Percentiles rank a stretch among this genome's conserved stretches.
Evolutionary conservation across 2,329 filamentous ascomycete species (phyloP).

Genomic region (Penicillium sumatraense): DNA sequence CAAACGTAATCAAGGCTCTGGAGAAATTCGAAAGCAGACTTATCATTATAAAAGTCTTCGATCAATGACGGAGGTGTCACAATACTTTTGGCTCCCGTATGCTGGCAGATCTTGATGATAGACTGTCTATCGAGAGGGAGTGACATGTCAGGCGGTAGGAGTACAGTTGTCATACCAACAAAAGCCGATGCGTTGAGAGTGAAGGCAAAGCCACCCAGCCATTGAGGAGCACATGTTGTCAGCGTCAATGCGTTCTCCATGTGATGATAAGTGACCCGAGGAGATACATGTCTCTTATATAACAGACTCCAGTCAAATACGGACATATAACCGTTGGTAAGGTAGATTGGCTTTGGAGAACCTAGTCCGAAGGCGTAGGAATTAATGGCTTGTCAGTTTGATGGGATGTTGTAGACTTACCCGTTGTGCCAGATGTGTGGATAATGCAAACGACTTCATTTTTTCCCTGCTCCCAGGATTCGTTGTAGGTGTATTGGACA

Average conservation of each 20-base stretch:
- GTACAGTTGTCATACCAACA: background rate
- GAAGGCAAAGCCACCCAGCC: slow-evolving; percentile 1
- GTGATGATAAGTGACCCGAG: background rate
- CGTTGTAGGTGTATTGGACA: background rate
- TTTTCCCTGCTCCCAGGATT: background rate
- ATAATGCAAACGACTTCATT: slow-evolving; percentile 1
- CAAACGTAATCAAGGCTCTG: slow-evolving; percentile 1
- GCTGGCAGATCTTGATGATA: background rate
- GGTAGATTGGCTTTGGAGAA: background rate
- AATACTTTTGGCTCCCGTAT: background rate
- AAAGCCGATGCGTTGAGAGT: background rate
- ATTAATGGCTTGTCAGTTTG: background rate
- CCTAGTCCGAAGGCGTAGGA: background rate
- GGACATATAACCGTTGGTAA: background rate
- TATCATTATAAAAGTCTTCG: background rate
- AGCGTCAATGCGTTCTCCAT: background rate
- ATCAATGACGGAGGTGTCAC: background rate
- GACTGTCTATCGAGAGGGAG: background rate
- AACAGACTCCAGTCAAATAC: background rate
- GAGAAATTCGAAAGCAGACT: background rate
- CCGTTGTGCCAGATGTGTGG: slow-evolving; percentile 4
- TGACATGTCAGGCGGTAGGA: background rate
- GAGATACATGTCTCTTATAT: background rate
- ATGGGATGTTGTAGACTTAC: background rate
- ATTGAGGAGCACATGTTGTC: slow-evolving; percentile 3